Base-by-base conservation (phyloP, 148 eudicot species). In the Oxyria digyna region DNA sequence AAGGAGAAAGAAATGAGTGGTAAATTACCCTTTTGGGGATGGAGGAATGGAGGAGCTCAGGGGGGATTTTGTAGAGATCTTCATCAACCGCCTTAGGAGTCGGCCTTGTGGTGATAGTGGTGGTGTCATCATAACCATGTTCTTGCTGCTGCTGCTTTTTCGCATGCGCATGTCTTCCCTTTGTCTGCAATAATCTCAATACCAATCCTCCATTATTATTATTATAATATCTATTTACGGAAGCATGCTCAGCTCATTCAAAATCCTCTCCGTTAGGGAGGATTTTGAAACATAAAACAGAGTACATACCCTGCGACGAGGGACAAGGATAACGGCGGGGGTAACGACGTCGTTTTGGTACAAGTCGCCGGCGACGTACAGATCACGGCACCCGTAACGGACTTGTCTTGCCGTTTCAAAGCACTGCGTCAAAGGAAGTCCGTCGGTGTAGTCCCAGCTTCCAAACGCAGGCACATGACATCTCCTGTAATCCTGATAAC, bases 271-370 rank as follows among this genome's bases (percentile, higher is more conserved):
- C n/a, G n/a, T n/a, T n/a, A n/a, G n/a, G n/a, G n/a, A n/a, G n/a
- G n/a, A n/a, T n/a, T n/a, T n/a, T n/a, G n/a, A n/a, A n/a, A n/a
- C n/a, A n/a, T 35, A 35, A 35, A 35, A 35, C 38, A 35, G 38
- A 9, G 21, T 8, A 50, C 70, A 42, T 83, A 88, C 95, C 78
- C 80, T 57, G 10, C 86, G 86, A 48, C 97, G 94, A 76, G 97
- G 97, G 63, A 92, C 91, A 43, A 92, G 81, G 50, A 92, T 89
- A 68, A 92, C 84, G 74, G 97, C 88, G 26, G 97, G 97, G 71
- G 96, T 84, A 18, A 85, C 82, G 31, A 85, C 76, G 54, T 92
- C 84, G 40, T 89, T 87, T 71, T 86, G 81, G 72, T 89, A 92
- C 67, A 93, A 67, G 68, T 87, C 98, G 54, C 96, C 96, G 67